Conservation (phyloP, 1,284 basidiomycete genomes). For the Ustilago vetiveriae region DNA sequence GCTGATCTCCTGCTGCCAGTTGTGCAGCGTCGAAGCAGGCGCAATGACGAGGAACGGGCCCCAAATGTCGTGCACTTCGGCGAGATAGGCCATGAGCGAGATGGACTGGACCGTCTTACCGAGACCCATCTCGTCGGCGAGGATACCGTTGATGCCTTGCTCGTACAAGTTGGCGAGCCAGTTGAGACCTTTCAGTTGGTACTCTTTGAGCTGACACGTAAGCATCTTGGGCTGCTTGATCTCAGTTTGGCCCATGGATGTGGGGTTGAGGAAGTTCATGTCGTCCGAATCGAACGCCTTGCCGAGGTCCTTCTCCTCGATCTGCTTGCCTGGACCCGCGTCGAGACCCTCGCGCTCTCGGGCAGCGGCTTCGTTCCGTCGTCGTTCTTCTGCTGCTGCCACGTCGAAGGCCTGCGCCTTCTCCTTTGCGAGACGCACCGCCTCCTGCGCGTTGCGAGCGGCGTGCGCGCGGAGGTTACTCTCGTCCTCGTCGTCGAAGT, state of each 20-base stretch:
- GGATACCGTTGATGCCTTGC: conserved; percentile 79
- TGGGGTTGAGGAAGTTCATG: conserved; percentile 98
- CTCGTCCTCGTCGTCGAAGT: conserved; percentile 95
- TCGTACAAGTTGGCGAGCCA: conserved; percentile 99
- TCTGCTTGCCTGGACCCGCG: conserved; percentile 32
- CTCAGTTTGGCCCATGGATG: conserved; percentile 82
- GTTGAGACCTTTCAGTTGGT: conserved; percentile 96
- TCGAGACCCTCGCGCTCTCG: conserved; percentile 38
- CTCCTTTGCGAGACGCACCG: conserved; percentile 81
- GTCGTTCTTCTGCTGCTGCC: conserved; percentile 78
- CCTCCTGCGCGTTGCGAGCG: conserved; percentile 87
- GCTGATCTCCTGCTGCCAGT: conserved; percentile 98
- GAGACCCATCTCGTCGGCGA: conserved; percentile 83
- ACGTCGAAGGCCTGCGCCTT: conserved; percentile 87
- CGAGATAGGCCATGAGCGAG: conserved; percentile 92
- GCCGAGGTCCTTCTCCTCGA: conserved; percentile 59
- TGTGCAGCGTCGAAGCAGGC: conserved; percentile 95
- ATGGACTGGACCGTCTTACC: conserved; percentile 96
- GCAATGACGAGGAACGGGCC: conserved; percentile 99
- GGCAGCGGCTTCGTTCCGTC: conserved; percentile 73
- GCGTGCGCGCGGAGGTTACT: conserved; percentile 90
- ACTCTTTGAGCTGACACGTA: conserved; percentile 96
- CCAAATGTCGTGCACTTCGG: conserved; percentile 98
- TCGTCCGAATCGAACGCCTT: conserved; percentile 76
- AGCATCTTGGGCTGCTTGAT: conserved; percentile 94